Evolutionary conservation across 805 yeast genomes (phyloP), one percentile per base, ranked within the genome.

Genomic region (Candida khao-thaluensis): DNA sequence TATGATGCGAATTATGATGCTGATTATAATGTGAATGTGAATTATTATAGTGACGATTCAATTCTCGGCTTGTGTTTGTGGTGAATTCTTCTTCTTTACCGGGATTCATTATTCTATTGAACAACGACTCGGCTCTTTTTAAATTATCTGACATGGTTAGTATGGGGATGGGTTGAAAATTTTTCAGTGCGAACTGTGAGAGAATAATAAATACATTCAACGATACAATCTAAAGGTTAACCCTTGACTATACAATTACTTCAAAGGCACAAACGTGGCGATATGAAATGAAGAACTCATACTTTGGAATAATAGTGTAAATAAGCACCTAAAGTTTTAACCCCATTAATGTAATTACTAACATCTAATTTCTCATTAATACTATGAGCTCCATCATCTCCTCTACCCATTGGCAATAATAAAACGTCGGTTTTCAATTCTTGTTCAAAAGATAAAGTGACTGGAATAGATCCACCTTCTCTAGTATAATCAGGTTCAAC

Each of bases 391-490:
- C 99, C 99, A 59, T 93, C 99, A 62, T 93, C 97, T 51, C 99
- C 99, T 69, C 95, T 84, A 49, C 99, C 99, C 85, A 93, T 85
- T 48, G 99, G 99, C 53, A 93, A 77, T 56, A 93, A 73, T 48
- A 93, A 72, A 23, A 90, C 98, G 47, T 82, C 82, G 17, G 95
- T 85, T 53, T 85, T 81, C 56, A 93, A 76, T 59, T 80, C 81
- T 55, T 89, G 75, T 71, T 93, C 96, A 67, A 93, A 93, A 24
- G 96, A 84, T 51, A 93, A 67, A 16, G 99, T 91, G 62, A 93
- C 90, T 49, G 99, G 99, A 58, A 93, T 93, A 3, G 97, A 90
- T 26, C 99, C 99, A 56, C 99, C 99, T 71, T 93, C 99, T 72
- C 99, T 82, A 28, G 98, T 95, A 60, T 87, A 79, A 66, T 93